These are phyloP conservation scores for Condylostoma magnum DNA, from an alignment of 169 alveolate species.

Conservation along the genomic window DNA sequence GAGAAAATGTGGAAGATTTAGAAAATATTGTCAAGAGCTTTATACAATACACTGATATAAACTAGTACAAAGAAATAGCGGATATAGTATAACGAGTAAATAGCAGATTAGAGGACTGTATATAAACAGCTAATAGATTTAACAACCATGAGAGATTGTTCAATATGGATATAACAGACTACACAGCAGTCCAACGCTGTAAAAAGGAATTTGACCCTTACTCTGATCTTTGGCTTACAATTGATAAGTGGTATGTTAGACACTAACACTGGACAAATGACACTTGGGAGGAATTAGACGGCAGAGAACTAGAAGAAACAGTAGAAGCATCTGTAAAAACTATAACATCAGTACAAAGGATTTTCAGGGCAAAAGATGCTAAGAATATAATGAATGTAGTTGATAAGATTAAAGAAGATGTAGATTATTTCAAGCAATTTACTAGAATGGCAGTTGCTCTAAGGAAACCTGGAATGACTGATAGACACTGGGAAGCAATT, in stretches of 20 bases:
- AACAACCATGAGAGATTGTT: conserved; percentile 86
- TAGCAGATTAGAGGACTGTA: conserved; percentile 73
- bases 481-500: conserved; percentile 90
- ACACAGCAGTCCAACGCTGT: conserved; percentile 62
- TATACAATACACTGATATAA: conserved; percentile 73
- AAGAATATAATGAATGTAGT: background rate
- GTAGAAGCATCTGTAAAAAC: conserved; percentile 72
- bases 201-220: conserved; percentile 90
- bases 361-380: conserved; percentile 50
- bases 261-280: conserved; percentile 82
- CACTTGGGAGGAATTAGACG: conserved; percentile 85
- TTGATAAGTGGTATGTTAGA: conserved; percentile 85
- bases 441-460: conserved; percentile 89
- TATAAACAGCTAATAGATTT: conserved; percentile 83
- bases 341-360: conserved; percentile 61
- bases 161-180: conserved; percentile 88
- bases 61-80: conserved; percentile 78
- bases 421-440: conserved; percentile 86
- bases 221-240: conserved; percentile 85
- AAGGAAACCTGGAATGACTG: conserved; percentile 91
- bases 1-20: conserved; percentile 79
- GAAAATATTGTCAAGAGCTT: conserved; percentile 81
- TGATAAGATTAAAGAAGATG: conserved; percentile 63
- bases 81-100: conserved; percentile 73
- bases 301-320: conserved; percentile 79